Base-by-base conservation (phyloP, 305 asterid genomes). In the Striga hermonthica region DNA sequence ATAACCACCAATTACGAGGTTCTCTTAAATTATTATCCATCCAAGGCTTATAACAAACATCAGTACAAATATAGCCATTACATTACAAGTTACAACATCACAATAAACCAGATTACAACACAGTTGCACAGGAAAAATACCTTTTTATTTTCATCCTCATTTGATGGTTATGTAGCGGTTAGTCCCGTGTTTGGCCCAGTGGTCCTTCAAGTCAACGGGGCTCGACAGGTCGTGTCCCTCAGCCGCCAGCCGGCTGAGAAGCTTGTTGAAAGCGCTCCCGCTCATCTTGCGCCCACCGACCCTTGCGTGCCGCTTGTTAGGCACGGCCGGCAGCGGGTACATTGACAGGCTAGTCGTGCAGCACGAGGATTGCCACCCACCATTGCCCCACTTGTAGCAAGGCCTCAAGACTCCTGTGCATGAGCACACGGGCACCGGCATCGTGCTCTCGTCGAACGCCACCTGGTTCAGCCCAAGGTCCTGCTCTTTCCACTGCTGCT, bases 121-220 rank as follows among this genome's bases (percentile, higher is more conserved):
- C n/a, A n/a, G n/a, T n/a, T n/a, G n/a, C n/a, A n/a, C n/a, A n/a
- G n/a, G n/a, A 50, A 14, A 50, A 14, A 6, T 16, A 34, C 8
- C 9, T 15, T 7, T 16, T 16, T 15, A 14, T 52, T n/a, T n/a
- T 16, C 35, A 52, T 22, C 31, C 14, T 15, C 80, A 92, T 66
- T 84, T 92, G 82, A 92, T 89, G 80, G 97, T 92, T 62, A 92
- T 92, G 83, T 92, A 92, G 67, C 98, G 91, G 61, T 93, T 93
- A 0, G 99, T 93, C 49, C 99, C 99, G 35, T 90, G 99, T 71
- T 90, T 93, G 4, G 97, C 99, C 99, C 99, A 93, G 65, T 93
- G 81, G 50, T 84, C 91, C 57, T 81, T 93, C 12, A 93, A 90
- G 79, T 90, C 97, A 55, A 93, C 90, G 0, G 99, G 89, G 65